These are phyloP conservation scores for Pichia norvegensis DNA, from an alignment of 1,139 yeast species.

Conservation along the genomic window DNA sequence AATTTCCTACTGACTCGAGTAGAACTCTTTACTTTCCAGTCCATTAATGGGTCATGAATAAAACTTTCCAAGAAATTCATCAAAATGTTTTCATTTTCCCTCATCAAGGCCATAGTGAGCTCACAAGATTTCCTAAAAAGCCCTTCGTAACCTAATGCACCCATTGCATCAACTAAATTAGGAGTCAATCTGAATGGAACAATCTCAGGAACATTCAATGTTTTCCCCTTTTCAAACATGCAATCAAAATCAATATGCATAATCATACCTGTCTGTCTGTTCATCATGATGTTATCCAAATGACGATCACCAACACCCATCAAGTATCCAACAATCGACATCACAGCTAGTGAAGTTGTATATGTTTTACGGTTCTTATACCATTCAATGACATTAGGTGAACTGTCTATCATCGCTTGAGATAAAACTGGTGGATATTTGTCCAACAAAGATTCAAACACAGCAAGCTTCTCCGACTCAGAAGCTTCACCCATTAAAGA, in stretches of 20 bases:
- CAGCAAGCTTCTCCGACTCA: constrained; percentile 27
- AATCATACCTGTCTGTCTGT: constrained; percentile 67
- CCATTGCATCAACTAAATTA: constrained; percentile 86
- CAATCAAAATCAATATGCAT: constrained; percentile 97
- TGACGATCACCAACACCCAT: constrained; percentile 93
- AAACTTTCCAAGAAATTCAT: constrained; percentile 91
- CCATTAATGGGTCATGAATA: constrained; percentile 84
- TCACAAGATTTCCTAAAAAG: constrained; percentile 80
- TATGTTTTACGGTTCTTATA: constrained; percentile 67
- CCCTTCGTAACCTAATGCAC: constrained; percentile 87
- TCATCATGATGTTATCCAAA: constrained; percentile 79
- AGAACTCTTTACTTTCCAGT: constrained; percentile 37
- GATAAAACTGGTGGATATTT: constrained; percentile 70
- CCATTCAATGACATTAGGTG: constrained; percentile 90
- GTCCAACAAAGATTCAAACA: constrained; percentile 31
- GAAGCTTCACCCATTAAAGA: constrained; percentile 20
- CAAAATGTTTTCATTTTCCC: constrained; percentile 78
- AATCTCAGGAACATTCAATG: constrained; percentile 72
- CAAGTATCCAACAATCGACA: constrained; percentile 95
- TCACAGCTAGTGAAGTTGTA: constrained; percentile 81
- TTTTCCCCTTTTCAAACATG: constrained; percentile 69
- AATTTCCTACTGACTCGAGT: constrained; percentile 9
- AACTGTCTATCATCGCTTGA: constrained; percentile 81
- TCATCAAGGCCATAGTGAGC: constrained; percentile 63
- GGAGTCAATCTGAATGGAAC: constrained; percentile 92